Evolutionary conservation across 257 asterid species (phyloP).

Genomic region (Solanum medicagineum): DNA sequence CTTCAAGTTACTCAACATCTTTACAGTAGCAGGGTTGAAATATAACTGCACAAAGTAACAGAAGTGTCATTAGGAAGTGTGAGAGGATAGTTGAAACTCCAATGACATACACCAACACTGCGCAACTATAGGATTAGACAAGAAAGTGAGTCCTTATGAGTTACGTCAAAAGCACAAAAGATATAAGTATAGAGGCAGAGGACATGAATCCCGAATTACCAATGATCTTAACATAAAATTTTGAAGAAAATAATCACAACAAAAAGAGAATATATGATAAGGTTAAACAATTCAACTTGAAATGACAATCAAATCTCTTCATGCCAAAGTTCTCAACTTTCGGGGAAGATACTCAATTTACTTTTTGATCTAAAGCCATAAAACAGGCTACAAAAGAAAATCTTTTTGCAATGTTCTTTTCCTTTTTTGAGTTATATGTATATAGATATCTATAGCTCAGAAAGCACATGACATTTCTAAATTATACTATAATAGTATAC

Average conservation of each 20-base stretch:
- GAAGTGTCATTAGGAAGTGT: neutral
- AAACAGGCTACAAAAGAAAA: neutral
- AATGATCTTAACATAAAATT: neutral
- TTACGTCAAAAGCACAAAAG: neutral
- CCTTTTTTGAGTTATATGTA: neutral
- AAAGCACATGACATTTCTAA: neutral
- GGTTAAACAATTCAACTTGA: neutral
- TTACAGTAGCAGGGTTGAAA: constrained; percentile 96
- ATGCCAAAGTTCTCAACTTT: neutral
- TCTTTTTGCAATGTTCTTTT: neutral
- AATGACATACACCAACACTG: neutral
- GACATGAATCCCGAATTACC: neutral
- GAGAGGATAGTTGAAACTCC: neutral
- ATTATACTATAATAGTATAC: neutral
- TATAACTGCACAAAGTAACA: constrained; percentile 50
- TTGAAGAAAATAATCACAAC: neutral
- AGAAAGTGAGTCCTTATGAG: neutral
- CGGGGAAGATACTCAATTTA: neutral
- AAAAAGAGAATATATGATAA: neutral
- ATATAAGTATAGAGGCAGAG: neutral
- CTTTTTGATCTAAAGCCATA: neutral
- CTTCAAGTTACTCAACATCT: constrained; percentile 99
- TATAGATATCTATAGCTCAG: neutral
- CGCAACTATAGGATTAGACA: neutral
- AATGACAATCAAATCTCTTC: neutral